A percentile compares a stretch with the other conserved stretches of the same genome.
phyloP scores from a whole-genome alignment of 2,329 filamentous ascomycete genomes.

The Talaromyces pinophilus region DNA sequence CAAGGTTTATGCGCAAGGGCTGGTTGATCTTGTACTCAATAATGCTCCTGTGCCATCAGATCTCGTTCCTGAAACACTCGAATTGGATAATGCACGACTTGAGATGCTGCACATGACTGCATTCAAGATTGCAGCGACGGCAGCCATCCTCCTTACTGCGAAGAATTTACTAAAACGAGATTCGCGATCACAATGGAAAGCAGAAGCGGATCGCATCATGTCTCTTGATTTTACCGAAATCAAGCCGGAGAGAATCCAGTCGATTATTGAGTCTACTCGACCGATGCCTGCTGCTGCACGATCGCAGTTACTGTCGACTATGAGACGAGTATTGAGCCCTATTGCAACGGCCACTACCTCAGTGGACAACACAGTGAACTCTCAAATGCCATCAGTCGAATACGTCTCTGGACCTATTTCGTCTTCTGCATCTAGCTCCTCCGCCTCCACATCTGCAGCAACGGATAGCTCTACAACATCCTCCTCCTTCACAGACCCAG shows the following conservation, averaged over 20 bases:
- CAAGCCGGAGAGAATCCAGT: conserved; percentile 45
- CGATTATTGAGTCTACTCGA: conserved; percentile 51
- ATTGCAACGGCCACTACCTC: conserved; percentile 47
- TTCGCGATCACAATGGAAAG: conserved; percentile 64
- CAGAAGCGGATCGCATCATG: conserved; percentile 61
- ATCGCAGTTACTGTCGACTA: conserved; percentile 49
- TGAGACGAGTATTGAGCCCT: conserved; percentile 56
- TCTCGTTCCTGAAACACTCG: conserved; percentile 61
- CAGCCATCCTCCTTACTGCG: conserved; percentile 63
- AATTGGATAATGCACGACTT: conserved; percentile 58
- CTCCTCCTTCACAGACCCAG: conserved; percentile 59
- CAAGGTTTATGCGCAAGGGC: conserved; percentile 60
- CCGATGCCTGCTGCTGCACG: conserved; percentile 51
- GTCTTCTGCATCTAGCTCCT: conserved; percentile 61
- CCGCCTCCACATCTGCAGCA: conserved; percentile 25
- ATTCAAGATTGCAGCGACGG: conserved; percentile 61
- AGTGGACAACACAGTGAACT: conserved; percentile 27
- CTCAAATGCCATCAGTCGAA: conserved; percentile 31
- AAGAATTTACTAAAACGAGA: conserved; percentile 68
- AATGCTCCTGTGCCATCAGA: conserved; percentile 55
- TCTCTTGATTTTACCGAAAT: conserved; percentile 49
- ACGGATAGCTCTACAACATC: conserved; percentile 26
- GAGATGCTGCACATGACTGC: conserved; percentile 55
- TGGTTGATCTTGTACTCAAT: conserved; percentile 60
- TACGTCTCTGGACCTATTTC: conserved; percentile 49